Evolutionary conservation across 2,329 filamentous ascomycete genomes (phyloP).

Genomic region (Sarocladium strictum): DNA sequence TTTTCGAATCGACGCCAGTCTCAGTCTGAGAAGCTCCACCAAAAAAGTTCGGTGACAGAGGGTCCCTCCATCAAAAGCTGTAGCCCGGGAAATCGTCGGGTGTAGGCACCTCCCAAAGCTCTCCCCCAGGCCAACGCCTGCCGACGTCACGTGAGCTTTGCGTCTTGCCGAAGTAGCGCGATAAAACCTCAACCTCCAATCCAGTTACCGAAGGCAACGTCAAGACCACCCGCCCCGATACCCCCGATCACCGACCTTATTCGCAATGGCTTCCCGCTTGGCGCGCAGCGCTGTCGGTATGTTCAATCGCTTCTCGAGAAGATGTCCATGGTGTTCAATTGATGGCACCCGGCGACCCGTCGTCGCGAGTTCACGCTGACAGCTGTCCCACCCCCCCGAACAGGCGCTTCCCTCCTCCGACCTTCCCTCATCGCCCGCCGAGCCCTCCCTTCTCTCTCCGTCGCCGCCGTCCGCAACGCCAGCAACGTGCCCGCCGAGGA

Average conservation of each 20-base stretch:
- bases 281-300: slow-evolving; percentile 91
- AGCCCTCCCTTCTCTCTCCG: slow-evolving; percentile 67
- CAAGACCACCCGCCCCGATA: slow-evolving; percentile 31
- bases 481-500: slow-evolving; percentile 79
- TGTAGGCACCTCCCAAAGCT: slow-evolving; percentile 13
- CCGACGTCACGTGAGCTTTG: slow-evolving; percentile 29
- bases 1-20: slow-evolving; percentile 6
- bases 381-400: slow-evolving; percentile 18
- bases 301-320: slow-evolving; percentile 30
- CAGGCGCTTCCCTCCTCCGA: slow-evolving; percentile 88
- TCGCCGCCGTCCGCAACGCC: slow-evolving; percentile 60
- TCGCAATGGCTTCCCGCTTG: slow-evolving; percentile 96
- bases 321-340: neutral
- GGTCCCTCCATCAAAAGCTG: slow-evolving; percentile 7
- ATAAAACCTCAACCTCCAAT: slow-evolving; percentile 47
- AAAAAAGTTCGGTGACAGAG: slow-evolving; percentile 5
- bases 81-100: slow-evolving; percentile 21
- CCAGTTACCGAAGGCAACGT: slow-evolving; percentile 38
- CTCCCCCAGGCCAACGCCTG: neutral
- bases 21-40: slow-evolving; percentile 8
- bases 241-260: slow-evolving; percentile 46
- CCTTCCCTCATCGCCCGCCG: slow-evolving; percentile 71
- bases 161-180: slow-evolving; percentile 35
- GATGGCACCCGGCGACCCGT: neutral
- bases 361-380: slow-evolving; percentile 12